Evolutionary conservation across 2,329 filamentous ascomycete genomes (phyloP).

Genomic region (Dryadomyces quercivorus): DNA sequence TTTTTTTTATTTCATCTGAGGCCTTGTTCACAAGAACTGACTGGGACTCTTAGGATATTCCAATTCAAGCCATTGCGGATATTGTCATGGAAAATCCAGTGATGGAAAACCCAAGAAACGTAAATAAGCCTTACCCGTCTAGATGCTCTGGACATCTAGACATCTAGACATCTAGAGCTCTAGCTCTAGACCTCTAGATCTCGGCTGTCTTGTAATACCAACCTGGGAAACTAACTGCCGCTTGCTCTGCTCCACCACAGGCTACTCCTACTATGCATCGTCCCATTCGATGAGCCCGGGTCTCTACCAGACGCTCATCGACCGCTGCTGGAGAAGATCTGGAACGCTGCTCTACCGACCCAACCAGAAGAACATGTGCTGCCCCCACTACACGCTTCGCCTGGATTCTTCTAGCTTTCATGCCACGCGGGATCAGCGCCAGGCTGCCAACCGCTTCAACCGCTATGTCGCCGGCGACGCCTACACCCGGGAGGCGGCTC

Average conservation of each 20-base stretch:
- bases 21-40: neutral
- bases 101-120: conserved; percentile 5
- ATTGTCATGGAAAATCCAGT: conserved; percentile 6
- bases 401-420: conserved; percentile 55
- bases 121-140: conserved; percentile 2
- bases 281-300: conserved; percentile 47
- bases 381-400: conserved; percentile 79
- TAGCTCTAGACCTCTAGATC: no score
- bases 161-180: no score
- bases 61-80: conserved; percentile 7
- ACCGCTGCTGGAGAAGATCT: conserved; percentile 68
- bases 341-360: conserved; percentile 64
- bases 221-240: neutral
- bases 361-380: conserved; percentile 70
- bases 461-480: conserved; percentile 54
- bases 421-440: conserved; percentile 59
- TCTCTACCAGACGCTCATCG: conserved; percentile 60
- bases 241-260: conserved; percentile 25
- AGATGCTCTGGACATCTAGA: neutral
- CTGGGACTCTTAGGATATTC: conserved; percentile 6
- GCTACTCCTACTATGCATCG: conserved; percentile 60
- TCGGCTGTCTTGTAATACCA: no score
- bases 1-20: neutral
- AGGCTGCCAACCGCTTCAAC: conserved; percentile 63
- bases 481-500: conserved; percentile 53